A percentile compares a stretch with the other conserved stretches of the same genome.
These are phyloP conservation scores for Acanthamoeba healyi DNA, from an alignment of 208 protist species.

Conservation along the genomic window DNA sequence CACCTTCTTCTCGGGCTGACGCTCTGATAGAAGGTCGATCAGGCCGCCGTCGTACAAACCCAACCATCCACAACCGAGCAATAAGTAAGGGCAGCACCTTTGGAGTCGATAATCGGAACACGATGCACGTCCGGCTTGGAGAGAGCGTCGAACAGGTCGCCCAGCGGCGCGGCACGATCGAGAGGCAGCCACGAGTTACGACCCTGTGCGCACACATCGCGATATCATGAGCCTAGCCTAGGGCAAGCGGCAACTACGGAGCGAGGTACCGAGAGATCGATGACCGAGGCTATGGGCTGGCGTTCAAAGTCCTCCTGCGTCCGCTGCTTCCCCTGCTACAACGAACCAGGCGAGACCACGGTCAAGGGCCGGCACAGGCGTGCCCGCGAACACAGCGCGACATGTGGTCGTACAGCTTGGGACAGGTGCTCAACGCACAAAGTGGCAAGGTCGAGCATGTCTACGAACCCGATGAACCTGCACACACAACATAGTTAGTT, in stretches of 20 bases:
- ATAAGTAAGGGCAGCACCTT: background rate
- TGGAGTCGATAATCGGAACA: constrained; percentile 37
- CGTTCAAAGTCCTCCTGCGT: background rate
- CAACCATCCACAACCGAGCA: background rate
- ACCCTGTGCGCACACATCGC: background rate
- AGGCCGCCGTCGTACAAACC: too few relatives aligned
- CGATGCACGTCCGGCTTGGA: constrained; percentile 63
- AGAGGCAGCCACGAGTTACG: constrained; percentile 60
- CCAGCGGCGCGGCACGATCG: constrained; percentile 21
- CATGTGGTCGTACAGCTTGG: background rate
- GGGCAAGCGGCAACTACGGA: background rate
- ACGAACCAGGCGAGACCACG: too few relatives aligned
- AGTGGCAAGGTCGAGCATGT: constrained; percentile 62
- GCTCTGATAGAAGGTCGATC: background rate
- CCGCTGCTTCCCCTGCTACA: background rate
- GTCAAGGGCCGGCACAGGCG: background rate
- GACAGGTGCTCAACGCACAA: constrained; percentile 8
- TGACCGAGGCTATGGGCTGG: background rate
- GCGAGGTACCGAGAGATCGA: constrained; percentile 40
- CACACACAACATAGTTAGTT: too few relatives aligned
- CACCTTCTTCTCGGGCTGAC: constrained; percentile 40
- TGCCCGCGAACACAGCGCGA: background rate
- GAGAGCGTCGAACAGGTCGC: constrained; percentile 27
- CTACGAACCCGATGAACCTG: constrained; percentile 70
- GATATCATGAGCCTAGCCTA: too few relatives aligned